Evolutionary conservation across 495 filamentous ascomycete genomes (phyloP).

Genomic region (Parmelia sp.): DNA sequence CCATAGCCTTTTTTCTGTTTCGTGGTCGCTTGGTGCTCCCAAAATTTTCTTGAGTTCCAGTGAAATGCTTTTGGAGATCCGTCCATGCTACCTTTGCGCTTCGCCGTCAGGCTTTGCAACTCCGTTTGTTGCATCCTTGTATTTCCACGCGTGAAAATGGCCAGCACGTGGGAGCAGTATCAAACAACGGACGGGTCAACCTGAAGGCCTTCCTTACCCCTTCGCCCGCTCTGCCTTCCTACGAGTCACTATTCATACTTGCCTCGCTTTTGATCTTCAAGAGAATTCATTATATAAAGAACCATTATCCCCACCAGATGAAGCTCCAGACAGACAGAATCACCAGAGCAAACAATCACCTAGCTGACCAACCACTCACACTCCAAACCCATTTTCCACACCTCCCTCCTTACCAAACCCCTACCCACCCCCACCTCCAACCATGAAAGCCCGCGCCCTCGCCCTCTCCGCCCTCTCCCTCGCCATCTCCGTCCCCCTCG

Average conservation of each 20-base stretch:
- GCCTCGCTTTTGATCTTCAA: not conserved
- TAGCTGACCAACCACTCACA: not conserved
- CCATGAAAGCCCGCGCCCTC: constrained; percentile 1
- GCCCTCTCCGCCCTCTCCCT: constrained; percentile 10
- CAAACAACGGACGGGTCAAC: no score
- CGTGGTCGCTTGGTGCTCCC: not conserved
- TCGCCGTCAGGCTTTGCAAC: not conserved
- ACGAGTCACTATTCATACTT: not conserved
- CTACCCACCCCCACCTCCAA: not conserved
- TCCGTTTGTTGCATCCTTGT: not conserved
- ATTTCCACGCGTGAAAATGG: not conserved
- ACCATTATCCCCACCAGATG: not conserved
- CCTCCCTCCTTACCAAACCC: not conserved
- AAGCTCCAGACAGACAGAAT: not conserved
- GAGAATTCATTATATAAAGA: not conserved
- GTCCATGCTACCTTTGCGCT: not conserved
- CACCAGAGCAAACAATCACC: not conserved
- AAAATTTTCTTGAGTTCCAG: not conserved
- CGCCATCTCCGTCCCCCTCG: constrained; percentile 4
- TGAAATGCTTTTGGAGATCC: not conserved
- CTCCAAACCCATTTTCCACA: not conserved
- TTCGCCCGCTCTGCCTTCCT: not conserved
- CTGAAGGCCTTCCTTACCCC: not conserved
- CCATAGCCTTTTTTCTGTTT: no score
- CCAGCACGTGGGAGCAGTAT: not conserved